Evolutionary conservation across 1,284 basidiomycete species (phyloP), one percentile per base, ranked within the genome.

Genomic region (Moesziomyces sp.): DNA sequence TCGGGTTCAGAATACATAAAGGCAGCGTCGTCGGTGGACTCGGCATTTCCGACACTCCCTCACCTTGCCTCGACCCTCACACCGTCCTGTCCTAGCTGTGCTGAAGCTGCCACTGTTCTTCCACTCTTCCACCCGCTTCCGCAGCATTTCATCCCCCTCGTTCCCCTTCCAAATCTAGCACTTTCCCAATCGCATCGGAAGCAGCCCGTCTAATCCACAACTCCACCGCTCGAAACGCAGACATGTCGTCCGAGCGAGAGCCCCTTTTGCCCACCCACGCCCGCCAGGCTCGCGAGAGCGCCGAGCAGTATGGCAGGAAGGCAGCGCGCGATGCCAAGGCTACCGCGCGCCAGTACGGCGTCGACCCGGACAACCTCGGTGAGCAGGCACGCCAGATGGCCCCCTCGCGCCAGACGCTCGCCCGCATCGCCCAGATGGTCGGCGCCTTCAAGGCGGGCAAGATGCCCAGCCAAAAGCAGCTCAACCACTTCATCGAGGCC

Each of bases 371-470:
- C 35, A 60, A 74, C 55, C 58, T 62, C 50, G 71, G 24, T 24
- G 49, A 49, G 13, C 58, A 58, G 23, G 64, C 52, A 3, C 67
- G 60, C 33, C 58, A 67, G 43, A 51, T 68, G 18, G 72, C 62
- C 7, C 72, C 72, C 26, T 75, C 72, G 35, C 72, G 72, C 24
- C 59, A 70, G 26, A 71, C 56, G 23, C 62, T 75, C 28, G 50
- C 63, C 21, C 67, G 58, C 47, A 52, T 77, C 47, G 70, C 74
- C 7, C 66, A 74, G 52, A 66, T 77, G 59, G 44, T 67, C 49
- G 74, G 71, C 8, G 74, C 74, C 38, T 14, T 77, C 63, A 65
- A 70, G 55, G 74, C 74, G 6, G 74, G 74, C 54, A 77, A 77
- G 64, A 48, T 77, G 24, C 74, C 74, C 53, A 61, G 60, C 21